Evolutionary conservation across 108 stramenopile species (phyloP), one percentile per base, ranked within the genome.

Genomic region (Cyclostephanos tholiformis): DNA sequence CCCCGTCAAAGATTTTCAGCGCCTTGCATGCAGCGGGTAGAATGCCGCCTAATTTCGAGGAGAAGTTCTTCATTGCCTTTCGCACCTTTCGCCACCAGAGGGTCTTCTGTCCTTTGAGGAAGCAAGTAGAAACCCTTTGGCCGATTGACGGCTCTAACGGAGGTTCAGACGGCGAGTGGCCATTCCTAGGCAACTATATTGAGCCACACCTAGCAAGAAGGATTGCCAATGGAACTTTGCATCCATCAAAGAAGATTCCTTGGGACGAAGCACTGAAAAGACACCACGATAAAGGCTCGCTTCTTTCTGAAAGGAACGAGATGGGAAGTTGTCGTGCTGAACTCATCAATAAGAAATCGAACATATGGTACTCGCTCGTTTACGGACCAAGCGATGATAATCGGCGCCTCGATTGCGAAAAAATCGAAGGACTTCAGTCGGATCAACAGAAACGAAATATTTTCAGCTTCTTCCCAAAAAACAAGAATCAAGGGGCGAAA

Each of bases 81-180:
- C 71, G 86, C 20, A 93, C 91, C 14, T 96, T 94, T 65, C 86
- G 85, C 13, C 91, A 95, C 66, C 94, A 95, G 51, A 46, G 76
- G 25, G 86, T 96, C 13, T 96, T 87, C 82, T 77, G 80, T 65
- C 61, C 73, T 17, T 80, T 76, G 6, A 82, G 64, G 69, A 61
- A 69, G 43, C 26, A 60, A 46, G 46, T 81, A 23, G 83, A 82
- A 61, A 61, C 83, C 25, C 69, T 86, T 23, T 78, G 64, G 55
- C 74, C 82, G 22, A 77, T 83, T 13, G 67, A 41, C 23, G 72
- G 80, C 29, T 74, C 76, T 2, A 69, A 63, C 27, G 50, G 39
- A 0, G 29, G 22, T 63, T 52, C 23, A 14, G 73, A 64, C 30
- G 75, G 65, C 41, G 63, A 70, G 48, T 83, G 82, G 82, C 65